Evolutionary conservation across 345 rosid genomes (phyloP).

Genomic region (Populus pruinosa): DNA sequence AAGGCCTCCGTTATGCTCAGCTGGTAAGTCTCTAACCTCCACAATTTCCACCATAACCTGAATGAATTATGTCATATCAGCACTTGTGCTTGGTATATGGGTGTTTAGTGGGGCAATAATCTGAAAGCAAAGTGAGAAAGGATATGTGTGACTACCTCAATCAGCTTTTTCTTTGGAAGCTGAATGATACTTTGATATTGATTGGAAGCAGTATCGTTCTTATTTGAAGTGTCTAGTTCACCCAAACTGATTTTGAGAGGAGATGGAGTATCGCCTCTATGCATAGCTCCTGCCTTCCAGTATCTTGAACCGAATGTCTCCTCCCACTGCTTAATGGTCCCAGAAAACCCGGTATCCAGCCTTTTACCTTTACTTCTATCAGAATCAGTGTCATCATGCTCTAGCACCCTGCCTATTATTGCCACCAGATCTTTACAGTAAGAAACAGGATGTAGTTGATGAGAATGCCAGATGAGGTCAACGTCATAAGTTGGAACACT

Average conservation of each 20-base stretch:
- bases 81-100: neutral
- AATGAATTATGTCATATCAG: neutral
- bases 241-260: conserved; percentile 1
- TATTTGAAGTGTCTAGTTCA: conserved; percentile 3
- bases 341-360: neutral
- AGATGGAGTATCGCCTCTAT: conserved; percentile 9
- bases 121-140: neutral
- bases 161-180: conserved; percentile 10
- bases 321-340: neutral
- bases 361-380: neutral
- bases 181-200: neutral
- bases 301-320: conserved; percentile 4
- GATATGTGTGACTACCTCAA: conserved; percentile 10
- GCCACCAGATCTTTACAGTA: conserved; percentile 22
- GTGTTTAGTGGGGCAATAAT: neutral
- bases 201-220: neutral
- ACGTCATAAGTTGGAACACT: conserved; percentile 35
- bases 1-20: neutral
- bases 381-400: conserved; percentile 9
- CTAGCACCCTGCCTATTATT: conserved; percentile 1
- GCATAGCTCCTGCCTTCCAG: conserved; percentile 13
- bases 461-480: conserved; percentile 35
- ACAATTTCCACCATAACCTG: conserved; percentile 22
- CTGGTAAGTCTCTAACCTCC: conserved; percentile 10
- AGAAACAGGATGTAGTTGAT: conserved; percentile 18